These are phyloP conservation scores for Ascochyta koolunga DNA, from an alignment of 2,329 filamentous ascomycete species.

Conservation along the genomic window DNA sequence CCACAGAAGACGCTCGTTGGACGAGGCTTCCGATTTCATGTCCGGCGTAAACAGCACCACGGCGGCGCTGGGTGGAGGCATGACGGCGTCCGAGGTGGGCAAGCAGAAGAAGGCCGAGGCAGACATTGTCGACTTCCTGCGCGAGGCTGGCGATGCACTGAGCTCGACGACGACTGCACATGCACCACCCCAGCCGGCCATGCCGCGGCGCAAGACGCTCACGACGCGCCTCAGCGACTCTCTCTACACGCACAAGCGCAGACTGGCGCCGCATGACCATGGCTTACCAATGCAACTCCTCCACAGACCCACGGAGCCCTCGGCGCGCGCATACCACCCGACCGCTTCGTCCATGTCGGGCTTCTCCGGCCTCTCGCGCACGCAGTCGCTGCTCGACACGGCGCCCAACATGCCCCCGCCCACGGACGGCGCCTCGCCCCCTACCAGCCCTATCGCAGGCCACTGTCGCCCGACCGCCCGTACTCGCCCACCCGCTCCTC, in stretches of 20 bases:
- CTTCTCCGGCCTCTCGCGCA: slow-evolving; percentile 52
- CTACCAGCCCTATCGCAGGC: slow-evolving; percentile 64
- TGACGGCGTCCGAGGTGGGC: slow-evolving; percentile 35
- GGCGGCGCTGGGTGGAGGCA: slow-evolving; percentile 40
- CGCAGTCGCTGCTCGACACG: slow-evolving; percentile 58
- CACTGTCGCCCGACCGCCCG: slow-evolving; percentile 60
- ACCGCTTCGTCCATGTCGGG: slow-evolving; percentile 51
- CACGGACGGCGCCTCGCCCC: slow-evolving; percentile 63
- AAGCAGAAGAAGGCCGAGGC: slow-evolving; percentile 43
- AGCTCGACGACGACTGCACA: slow-evolving; percentile 14
- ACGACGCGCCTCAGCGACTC: slow-evolving; percentile 31
- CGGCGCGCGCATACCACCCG: slow-evolving; percentile 57
- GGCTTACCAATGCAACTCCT: slow-evolving; percentile 46
- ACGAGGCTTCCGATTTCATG: slow-evolving; percentile 41
- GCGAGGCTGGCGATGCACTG: slow-evolving; percentile 48
- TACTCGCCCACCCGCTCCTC: slow-evolving; percentile 61
- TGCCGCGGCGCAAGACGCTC: slow-evolving; percentile 34
- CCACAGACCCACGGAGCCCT: slow-evolving; percentile 44
- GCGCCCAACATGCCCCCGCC: slow-evolving; percentile 61
- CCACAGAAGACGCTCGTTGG: slow-evolving; percentile 35
- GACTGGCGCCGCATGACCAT: slow-evolving; percentile 29
- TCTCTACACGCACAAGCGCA: slow-evolving; percentile 25
- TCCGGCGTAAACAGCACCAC: slow-evolving; percentile 41
- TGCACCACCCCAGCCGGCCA: slow-evolving; percentile 2
- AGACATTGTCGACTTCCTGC: slow-evolving; percentile 53